Conservation (phyloP, 2,329 filamentous ascomycete species). For the Colletotrichum tanaceti region DNA sequence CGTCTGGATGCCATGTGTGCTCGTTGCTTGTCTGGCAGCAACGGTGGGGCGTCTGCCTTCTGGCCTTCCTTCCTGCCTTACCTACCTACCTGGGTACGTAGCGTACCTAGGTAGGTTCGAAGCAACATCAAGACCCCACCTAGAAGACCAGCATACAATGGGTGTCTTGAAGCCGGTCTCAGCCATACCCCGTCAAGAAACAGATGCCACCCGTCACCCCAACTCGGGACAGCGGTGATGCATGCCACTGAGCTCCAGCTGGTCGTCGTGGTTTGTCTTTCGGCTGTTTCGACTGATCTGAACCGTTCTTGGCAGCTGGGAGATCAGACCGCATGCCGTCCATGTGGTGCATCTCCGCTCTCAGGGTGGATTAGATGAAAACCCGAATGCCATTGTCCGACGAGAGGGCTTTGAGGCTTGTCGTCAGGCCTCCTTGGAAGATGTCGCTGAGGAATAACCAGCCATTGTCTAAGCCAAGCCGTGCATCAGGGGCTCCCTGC, state of each 20-base stretch:
- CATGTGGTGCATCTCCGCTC: slow-evolving; percentile 5
- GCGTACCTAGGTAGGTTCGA: too few relatives aligned
- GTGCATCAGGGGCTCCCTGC: slow-evolving; percentile 35
- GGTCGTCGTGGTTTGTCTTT: slow-evolving; percentile 14
- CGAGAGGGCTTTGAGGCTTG: slow-evolving; percentile 1
- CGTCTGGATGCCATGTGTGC: slow-evolving; percentile 19
- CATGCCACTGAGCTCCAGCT: neutral
- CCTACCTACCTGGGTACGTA: too few relatives aligned
- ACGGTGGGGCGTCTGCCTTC: slow-evolving; percentile 12
- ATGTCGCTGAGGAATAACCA: neutral
- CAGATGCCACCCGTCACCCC: slow-evolving; percentile 36
- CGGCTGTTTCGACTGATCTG: slow-evolving; percentile 39
- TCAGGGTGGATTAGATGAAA: neutral
- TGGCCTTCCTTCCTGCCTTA: too few relatives aligned
- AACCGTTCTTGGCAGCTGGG: slow-evolving; percentile 34
- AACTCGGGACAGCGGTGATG: slow-evolving; percentile 6
- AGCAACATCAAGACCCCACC: slow-evolving; percentile 24
- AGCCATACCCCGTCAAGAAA: slow-evolving; percentile 22
- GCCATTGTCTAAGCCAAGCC: slow-evolving; percentile 19
- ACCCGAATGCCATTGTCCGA: slow-evolving; percentile 10
- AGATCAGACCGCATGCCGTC: slow-evolving; percentile 32
- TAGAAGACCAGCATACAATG: slow-evolving; percentile 13
- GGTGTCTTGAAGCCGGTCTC: slow-evolving; percentile 30
- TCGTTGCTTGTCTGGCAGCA: slow-evolving; percentile 14
- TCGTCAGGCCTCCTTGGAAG: neutral